phyloP scores from a whole-genome alignment of 2,329 filamentous ascomycete species.

The Fusarium miscanthi region DNA sequence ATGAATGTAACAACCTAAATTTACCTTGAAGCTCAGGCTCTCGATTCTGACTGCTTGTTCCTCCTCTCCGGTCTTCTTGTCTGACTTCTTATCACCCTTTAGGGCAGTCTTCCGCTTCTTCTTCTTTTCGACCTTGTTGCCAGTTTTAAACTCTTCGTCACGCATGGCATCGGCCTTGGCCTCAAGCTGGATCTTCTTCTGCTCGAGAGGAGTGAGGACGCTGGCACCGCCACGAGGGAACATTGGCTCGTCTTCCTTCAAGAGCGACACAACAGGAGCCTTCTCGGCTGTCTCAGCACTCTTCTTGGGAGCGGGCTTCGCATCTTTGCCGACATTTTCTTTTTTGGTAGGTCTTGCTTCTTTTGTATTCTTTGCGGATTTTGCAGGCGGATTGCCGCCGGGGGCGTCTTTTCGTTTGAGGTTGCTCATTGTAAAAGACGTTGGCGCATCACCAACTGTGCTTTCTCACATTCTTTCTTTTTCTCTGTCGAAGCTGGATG shows the following conservation, averaged over 20 bases:
- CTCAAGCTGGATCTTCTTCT: slow-evolving; percentile 95
- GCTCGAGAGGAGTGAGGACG: slow-evolving; percentile 89
- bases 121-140: slow-evolving; percentile 58
- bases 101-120: slow-evolving; percentile 67
- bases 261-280: slow-evolving; percentile 55
- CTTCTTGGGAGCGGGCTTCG: slow-evolving; percentile 47
- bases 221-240: slow-evolving; percentile 95
- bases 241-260: slow-evolving; percentile 84
- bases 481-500: slow-evolving; percentile 19
- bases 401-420: slow-evolving; percentile 70
- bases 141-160: slow-evolving; percentile 76
- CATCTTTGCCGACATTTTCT: slow-evolving; percentile 47
- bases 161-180: slow-evolving; percentile 92
- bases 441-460: slow-evolving; percentile 44
- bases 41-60: slow-evolving; percentile 78
- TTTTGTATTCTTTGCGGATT: slow-evolving; percentile 59
- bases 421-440: slow-evolving; percentile 60
- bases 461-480: slow-evolving; percentile 25
- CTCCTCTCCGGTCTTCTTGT: slow-evolving; percentile 54
- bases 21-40: slow-evolving; percentile 88
- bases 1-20: slow-evolving; percentile 12
- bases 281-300: slow-evolving; percentile 46
- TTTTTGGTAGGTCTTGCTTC: slow-evolving; percentile 62
- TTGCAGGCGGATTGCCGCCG: slow-evolving; percentile 60
- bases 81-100: slow-evolving; percentile 64